These are phyloP conservation scores for Sporothrix curviconia DNA, from an alignment of 2,329 filamentous ascomycete species.

Conservation along the genomic window DNA sequence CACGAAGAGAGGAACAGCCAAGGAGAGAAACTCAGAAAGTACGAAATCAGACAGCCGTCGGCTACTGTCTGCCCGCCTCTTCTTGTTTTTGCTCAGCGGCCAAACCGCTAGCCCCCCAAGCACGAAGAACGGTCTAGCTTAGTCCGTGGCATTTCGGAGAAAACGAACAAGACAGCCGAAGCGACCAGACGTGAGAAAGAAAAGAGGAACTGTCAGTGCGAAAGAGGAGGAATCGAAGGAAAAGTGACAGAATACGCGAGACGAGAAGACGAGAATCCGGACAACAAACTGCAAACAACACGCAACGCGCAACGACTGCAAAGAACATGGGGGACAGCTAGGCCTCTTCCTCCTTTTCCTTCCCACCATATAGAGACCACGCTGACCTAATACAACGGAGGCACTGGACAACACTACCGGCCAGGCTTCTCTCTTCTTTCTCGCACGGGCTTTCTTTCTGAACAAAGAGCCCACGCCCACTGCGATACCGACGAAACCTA, in stretches of 20 bases:
- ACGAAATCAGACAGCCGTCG: background rate
- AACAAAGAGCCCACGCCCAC: background rate
- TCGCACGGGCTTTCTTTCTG: background rate
- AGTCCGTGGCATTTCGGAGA: conserved; percentile 6
- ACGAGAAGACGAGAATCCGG: background rate
- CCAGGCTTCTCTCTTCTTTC: background rate
- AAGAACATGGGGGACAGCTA: no score
- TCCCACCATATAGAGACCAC: background rate
- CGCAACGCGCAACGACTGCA: background rate
- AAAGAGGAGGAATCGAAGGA: background rate
- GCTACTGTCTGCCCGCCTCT: background rate
- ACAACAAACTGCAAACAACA: background rate
- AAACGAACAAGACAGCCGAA: background rate
- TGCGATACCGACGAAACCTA: conserved; percentile 3
- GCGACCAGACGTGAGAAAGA: background rate
- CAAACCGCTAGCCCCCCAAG: background rate
- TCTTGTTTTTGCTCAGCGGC: background rate
- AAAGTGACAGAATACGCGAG: background rate
- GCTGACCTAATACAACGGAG: no score
- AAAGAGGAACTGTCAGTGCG: background rate
- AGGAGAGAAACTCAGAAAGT: background rate
- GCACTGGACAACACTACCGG: no score
- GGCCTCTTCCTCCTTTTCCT: no score
- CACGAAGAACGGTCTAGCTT: conserved; percentile 1
- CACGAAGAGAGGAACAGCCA: background rate